These are phyloP conservation scores for Dioszegia crocea DNA, from an alignment of 768 basidiomycete genomes.

Conservation along the genomic window DNA sequence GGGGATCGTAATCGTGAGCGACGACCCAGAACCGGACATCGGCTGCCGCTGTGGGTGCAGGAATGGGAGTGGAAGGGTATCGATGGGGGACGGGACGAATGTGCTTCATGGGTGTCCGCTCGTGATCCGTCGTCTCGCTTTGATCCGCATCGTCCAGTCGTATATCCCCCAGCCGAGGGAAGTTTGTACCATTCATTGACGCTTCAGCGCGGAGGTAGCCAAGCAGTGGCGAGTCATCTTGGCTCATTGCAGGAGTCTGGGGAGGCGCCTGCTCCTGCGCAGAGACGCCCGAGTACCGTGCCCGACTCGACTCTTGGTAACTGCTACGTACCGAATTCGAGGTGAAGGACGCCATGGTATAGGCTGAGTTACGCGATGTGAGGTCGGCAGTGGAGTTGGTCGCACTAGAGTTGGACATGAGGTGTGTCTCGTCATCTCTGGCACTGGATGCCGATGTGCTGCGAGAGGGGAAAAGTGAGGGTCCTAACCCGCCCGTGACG, in stretches of 20 bases:
- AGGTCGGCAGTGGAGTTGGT: slow-evolving; percentile 1
- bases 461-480: background rate
- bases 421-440: background rate
- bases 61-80: slow-evolving; percentile 24
- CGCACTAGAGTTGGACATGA: background rate
- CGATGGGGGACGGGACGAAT: slow-evolving; percentile 8
- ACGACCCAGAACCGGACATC: slow-evolving; percentile 44
- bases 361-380: slow-evolving; percentile 11
- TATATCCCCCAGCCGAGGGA: slow-evolving; percentile 5
- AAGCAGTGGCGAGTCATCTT: slow-evolving; percentile 16
- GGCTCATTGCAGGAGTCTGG: background rate
- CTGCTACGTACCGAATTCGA: background rate
- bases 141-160: background rate
- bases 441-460: slow-evolving; percentile 3
- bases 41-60: slow-evolving; percentile 1
- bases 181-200: background rate
- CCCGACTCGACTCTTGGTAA: background rate
- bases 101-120: slow-evolving; percentile 6
- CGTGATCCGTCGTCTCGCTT: background rate
- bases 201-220: slow-evolving; percentile 15
- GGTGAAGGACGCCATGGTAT: slow-evolving; percentile 18
- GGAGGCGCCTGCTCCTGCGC: background rate
- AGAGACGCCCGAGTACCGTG: background rate
- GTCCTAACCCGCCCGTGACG: background rate
- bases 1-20: slow-evolving; percentile 66